A percentile compares a stretch with the other conserved stretches of the same genome.
Evolutionary conservation across 164 flowering plant species (phyloP).

Genomic region (Umbellularia californica): DNA sequence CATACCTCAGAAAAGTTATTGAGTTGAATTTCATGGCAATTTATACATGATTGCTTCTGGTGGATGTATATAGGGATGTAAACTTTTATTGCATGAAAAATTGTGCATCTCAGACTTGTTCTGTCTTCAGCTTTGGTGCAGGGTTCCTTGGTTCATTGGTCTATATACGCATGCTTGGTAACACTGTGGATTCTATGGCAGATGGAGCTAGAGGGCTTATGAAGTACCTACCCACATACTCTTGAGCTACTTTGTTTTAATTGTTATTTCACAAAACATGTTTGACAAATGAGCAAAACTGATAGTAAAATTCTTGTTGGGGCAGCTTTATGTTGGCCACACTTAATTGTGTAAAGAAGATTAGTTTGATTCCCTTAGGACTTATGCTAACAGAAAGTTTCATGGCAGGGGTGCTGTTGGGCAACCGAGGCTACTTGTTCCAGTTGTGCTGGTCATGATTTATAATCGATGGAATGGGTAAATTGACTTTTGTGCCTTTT

Average conservation of each 20-base stretch:
- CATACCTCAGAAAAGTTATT: not conserved
- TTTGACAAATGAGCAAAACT: not conserved
- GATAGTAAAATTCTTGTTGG: not conserved
- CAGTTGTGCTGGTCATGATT: slow-evolving; percentile 83
- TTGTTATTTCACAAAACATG: not conserved
- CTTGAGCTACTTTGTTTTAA: not conserved
- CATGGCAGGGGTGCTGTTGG: slow-evolving; percentile 71
- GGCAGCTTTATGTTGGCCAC: not conserved
- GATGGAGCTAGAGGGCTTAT: slow-evolving; percentile 70
- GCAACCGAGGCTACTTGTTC: slow-evolving; percentile 84
- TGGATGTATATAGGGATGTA: not conserved
- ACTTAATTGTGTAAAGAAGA: not conserved
- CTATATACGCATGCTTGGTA: slow-evolving; percentile 93
- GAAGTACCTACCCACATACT: slow-evolving; percentile 43
- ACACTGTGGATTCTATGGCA: slow-evolving; percentile 73
- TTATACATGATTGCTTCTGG: not conserved
- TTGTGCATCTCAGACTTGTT: slow-evolving; percentile 6
- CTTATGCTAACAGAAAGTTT: slow-evolving; percentile 11
- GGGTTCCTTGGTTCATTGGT: slow-evolving; percentile 85
- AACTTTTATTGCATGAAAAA: not conserved
- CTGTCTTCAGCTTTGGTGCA: slow-evolving; percentile 72
- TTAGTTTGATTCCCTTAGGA: not conserved
- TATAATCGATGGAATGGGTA: slow-evolving; percentile 94
- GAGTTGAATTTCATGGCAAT: not conserved
- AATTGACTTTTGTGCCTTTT: slow-evolving; percentile 16